phyloP scores from a whole-genome alignment of 2,329 filamentous ascomycete genomes.

The Aspergillus vadensis region DNA sequence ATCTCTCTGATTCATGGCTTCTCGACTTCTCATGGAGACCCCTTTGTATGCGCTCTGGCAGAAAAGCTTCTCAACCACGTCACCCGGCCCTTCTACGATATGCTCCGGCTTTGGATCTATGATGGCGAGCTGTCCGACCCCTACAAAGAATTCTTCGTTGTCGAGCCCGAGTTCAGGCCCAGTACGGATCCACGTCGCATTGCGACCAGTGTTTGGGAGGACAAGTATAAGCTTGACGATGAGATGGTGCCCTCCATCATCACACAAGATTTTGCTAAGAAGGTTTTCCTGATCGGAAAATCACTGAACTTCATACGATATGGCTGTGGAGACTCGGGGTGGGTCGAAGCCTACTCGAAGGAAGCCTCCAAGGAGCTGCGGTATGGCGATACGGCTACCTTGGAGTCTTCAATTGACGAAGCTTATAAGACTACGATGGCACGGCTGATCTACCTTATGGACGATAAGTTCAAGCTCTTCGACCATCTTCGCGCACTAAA shows the following conservation, averaged over 20 bases:
- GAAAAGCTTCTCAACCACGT: constrained; percentile 84
- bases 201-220: constrained; percentile 93
- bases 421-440: constrained; percentile 99
- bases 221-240: constrained; percentile 86
- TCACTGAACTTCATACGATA: constrained; percentile 97
- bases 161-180: constrained; percentile 68
- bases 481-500: constrained; percentile 90
- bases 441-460: constrained; percentile 89
- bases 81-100: constrained; percentile 93
- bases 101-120: constrained; percentile 95
- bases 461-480: constrained; percentile 90
- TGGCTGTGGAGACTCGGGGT: constrained; percentile 87
- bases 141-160: constrained; percentile 92
- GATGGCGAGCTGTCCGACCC: constrained; percentile 97
- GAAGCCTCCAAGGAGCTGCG: constrained; percentile 85
- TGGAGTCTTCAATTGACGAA: constrained; percentile 92
- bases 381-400: constrained; percentile 88
- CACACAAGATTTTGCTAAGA: constrained; percentile 88
- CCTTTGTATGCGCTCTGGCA: constrained; percentile 89
- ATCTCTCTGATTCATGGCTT: constrained; percentile 93
- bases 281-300: constrained; percentile 96
- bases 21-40: constrained; percentile 90
- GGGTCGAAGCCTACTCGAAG: constrained; percentile 96
- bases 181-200: constrained; percentile 51
- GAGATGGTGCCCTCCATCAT: constrained; percentile 92